Evolutionary conservation across 2,329 filamentous ascomycete species (phyloP), one percentile per base, ranked within the genome.

Genomic region (Metarhizium humberi): DNA sequence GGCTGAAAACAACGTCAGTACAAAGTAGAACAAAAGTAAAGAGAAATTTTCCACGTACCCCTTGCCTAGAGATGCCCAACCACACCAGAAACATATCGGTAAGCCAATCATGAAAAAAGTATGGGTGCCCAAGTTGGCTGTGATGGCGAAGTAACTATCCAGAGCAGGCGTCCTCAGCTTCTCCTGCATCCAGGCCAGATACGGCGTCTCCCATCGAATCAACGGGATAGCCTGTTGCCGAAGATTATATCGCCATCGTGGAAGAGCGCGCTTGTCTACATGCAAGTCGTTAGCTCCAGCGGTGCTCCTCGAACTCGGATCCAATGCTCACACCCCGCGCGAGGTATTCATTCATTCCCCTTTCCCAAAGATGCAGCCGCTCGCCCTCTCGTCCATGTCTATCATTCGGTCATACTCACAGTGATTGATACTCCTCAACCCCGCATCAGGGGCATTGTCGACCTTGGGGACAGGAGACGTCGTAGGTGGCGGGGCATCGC

Each of bases 81-180:
- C 92, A 66, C 90, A 96, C 94, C 94, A 99, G 75, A 97, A 97
- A 63, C 96, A 81, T 61, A 97, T 90, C 6, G 94, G 94, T 65
- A 99, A 75, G 56, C 90, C 87, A 62, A 96, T 81, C 92, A 97
- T 97, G 78, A 96, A 99, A 76, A 96, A 97, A 0, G 94, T 99
- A 73, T 99, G 94, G 0, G 94, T 99, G 61, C 94, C 90, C 55
- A 97, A 81, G 71, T 97, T 99, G 60, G 94, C 94, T 0, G 92
- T 95, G 61, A 95, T 90, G 52, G 94, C 92, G 72, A 99, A 99
- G 76, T 96, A 99, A 59, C 90, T 90, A 72, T 99, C 94, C 65
- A 97, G 85, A 8, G 88, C 81, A 1, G 90, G 90, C 20, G 89
- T 87, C 65, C 92, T 88, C 68, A 92, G 72, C 68, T 78, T 84